phyloP scores from a whole-genome alignment of 2,329 filamentous ascomycete genomes.

The Penicillium sp. region DNA sequence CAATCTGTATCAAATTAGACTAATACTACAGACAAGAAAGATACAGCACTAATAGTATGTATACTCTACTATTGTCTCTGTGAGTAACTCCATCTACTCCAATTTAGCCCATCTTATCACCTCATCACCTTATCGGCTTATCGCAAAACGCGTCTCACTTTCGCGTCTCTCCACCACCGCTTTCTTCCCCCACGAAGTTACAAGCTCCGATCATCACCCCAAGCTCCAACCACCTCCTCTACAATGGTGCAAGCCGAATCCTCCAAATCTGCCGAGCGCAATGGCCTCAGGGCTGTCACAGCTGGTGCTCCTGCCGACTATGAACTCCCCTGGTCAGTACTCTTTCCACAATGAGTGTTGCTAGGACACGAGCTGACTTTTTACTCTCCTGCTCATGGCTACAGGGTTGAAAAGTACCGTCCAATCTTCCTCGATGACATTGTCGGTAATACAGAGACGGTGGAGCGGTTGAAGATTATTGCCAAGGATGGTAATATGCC shows the following conservation, averaged over 20 bases:
- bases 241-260: constrained; percentile 56
- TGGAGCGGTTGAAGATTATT: constrained; percentile 97
- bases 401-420: constrained; percentile 97
- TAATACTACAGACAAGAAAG: background rate
- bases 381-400: background rate
- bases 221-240: background rate
- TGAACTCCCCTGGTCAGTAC: constrained; percentile 56
- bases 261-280: constrained; percentile 51
- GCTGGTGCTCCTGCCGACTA: constrained; percentile 52
- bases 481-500: constrained; percentile 99
- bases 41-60: background rate
- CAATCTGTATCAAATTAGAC: background rate
- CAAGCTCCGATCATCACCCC: constrained; percentile 2
- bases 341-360: background rate
- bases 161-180: constrained; percentile 35
- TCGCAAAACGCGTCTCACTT: constrained; percentile 38
- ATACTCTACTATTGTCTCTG: background rate
- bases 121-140: constrained; percentile 19
- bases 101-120: background rate
- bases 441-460: constrained; percentile 96
- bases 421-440: constrained; percentile 95
- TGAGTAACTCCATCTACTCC: background rate
- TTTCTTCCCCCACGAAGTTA: constrained; percentile 10
- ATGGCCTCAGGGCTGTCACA: constrained; percentile 48
- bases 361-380: constrained; percentile 23